Percentiles rank a stretch among this genome's conserved stretches.
Conservation (phyloP, 139 green algal species). For the Zygnema circumcarinatum region DNA sequence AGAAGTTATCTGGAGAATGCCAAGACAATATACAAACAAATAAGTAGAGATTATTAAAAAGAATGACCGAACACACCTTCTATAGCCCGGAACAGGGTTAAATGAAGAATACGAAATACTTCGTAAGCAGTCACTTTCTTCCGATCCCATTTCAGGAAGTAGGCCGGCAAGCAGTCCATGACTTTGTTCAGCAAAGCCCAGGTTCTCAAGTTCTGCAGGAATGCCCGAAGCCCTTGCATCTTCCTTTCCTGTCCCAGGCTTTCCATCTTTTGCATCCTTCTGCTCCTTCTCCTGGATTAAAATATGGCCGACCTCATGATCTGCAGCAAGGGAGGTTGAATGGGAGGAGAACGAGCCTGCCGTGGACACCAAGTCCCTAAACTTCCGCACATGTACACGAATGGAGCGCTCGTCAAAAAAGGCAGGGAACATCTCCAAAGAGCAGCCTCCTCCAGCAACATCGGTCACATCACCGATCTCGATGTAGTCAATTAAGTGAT, state of each 20-base stretch:
- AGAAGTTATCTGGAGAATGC: not conserved
- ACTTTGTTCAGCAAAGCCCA: conserved; percentile 6
- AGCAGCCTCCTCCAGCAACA: conserved; percentile 35
- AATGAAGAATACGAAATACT: conserved; percentile 55
- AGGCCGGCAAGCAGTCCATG: not conserved
- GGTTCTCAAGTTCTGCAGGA: conserved; percentile 37
- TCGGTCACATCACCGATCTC: conserved; percentile 55
- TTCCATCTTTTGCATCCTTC: conserved; percentile 1
- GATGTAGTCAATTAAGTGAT: conserved; percentile 58
- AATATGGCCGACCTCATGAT: conserved; percentile 29
- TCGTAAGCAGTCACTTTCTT: conserved; percentile 13
- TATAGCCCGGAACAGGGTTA: conserved; percentile 48
- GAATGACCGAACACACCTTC: conserved; percentile 32
- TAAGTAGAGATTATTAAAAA: not conserved
- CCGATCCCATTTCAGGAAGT: not conserved
- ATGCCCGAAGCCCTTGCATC: not conserved
- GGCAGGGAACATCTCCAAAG: conserved; percentile 51
- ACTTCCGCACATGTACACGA: conserved; percentile 44
- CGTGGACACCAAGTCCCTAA: conserved; percentile 49
- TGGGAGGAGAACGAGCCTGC: conserved; percentile 14
- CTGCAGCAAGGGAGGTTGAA: conserved; percentile 31
- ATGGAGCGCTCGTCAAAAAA: conserved; percentile 55
- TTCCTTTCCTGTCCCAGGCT: not conserved
- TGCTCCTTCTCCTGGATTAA: not conserved
- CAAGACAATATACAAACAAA: too few relatives aligned